phyloP scores from a whole-genome alignment of 805 yeast species.

The Babjeviella inositovora region DNA sequence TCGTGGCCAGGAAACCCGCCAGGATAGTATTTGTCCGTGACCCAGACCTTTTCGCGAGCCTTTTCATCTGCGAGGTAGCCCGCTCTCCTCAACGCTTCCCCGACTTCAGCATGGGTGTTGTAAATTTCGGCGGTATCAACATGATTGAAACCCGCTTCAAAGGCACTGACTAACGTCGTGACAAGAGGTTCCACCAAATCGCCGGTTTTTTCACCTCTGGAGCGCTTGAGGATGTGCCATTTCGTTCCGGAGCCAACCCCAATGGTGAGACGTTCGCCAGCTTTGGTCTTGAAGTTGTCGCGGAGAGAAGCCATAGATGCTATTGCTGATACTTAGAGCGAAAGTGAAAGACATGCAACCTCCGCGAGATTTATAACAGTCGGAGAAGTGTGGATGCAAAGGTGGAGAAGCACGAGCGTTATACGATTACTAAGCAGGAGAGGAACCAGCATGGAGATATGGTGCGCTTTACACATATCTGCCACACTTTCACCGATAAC shows the following conservation, averaged over 20 bases:
- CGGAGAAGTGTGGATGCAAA: too few species aligned
- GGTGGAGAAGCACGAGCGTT: too few species aligned
- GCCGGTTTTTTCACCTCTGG: slow-evolving; percentile 1
- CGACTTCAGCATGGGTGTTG: slow-evolving; percentile 32
- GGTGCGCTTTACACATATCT: too few species aligned
- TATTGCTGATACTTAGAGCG: too few species aligned
- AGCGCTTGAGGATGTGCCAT: slow-evolving; percentile 12
- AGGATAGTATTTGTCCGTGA: slow-evolving; percentile 36
- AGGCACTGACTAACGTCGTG: slow-evolving; percentile 11
- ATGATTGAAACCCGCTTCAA: slow-evolving; percentile 23
- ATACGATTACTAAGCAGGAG: too few species aligned
- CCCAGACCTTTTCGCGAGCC: slow-evolving; percentile 31
- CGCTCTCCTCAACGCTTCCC: slow-evolving; percentile 23
- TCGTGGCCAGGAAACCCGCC: slow-evolving; percentile 9
- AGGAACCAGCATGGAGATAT: too few species aligned
- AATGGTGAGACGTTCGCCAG: slow-evolving; percentile 15
- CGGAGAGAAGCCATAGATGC: too few species aligned
- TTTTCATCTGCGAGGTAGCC: too few species aligned
- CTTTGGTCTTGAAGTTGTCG: slow-evolving; percentile 11
- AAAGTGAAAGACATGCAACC: too few species aligned
- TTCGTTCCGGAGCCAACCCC: slow-evolving; percentile 28
- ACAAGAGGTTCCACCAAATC: slow-evolving; percentile 5
- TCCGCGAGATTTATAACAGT: too few species aligned
- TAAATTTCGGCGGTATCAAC: slow-evolving; percentile 45
- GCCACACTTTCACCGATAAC: too few species aligned